phyloP scores from a whole-genome alignment of 768 basidiomycete genomes.

The Agaricus subrufescens region DNA sequence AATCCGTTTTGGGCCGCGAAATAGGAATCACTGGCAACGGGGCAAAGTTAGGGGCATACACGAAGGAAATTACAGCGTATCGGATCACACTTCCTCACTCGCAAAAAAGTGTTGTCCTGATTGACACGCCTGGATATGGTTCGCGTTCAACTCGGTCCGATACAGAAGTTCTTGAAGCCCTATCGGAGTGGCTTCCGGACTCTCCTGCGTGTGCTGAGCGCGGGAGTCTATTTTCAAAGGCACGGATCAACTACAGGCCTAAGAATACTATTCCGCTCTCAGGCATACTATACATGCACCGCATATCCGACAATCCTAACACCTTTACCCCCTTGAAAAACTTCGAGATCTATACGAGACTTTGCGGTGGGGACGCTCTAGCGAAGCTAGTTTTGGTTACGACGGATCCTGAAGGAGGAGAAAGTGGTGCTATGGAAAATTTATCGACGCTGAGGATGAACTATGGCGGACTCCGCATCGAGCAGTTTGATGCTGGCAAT shows the following conservation, averaged over 20 bases:
- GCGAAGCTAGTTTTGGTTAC: neutral
- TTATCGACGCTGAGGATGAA: too few species aligned
- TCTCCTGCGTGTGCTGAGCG: neutral
- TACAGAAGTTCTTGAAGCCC: neutral
- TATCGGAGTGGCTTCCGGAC: too few species aligned
- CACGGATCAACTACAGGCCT: neutral
- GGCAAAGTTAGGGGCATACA: neutral
- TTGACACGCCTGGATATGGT: neutral
- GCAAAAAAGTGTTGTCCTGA: neutral
- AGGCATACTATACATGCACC: neutral
- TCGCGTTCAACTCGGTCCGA: neutral
- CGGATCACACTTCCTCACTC: neutral
- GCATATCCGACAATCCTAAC: neutral
- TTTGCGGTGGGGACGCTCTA: neutral
- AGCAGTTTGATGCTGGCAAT: neutral
- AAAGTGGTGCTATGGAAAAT: neutral
- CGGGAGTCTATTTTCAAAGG: neutral
- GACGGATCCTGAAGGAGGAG: neutral
- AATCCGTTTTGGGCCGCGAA: neutral
- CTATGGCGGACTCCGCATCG: neutral
- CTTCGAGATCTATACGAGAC: neutral
- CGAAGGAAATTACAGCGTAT: neutral
- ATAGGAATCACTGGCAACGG: neutral
- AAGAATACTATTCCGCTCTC: neutral
- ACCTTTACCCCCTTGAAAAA: neutral